Percentiles rank a stretch among this genome's conserved stretches.
These are phyloP conservation scores for Aspergillus hancockii DNA, from an alignment of 495 filamentous ascomycete species.

Conservation along the genomic window DNA sequence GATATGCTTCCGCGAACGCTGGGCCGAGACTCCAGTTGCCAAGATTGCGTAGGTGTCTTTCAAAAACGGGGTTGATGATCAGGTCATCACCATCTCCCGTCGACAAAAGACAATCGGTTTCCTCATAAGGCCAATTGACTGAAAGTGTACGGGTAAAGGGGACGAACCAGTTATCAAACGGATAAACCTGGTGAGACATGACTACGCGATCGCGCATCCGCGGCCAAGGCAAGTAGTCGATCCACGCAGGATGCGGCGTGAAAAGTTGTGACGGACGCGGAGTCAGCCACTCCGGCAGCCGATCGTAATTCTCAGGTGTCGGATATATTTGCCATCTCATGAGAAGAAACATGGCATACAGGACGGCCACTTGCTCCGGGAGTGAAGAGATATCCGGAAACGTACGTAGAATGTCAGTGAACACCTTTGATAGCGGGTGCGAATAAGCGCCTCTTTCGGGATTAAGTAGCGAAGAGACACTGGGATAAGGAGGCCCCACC, in stretches of 20 bases:
- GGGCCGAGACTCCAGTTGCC: conserved; percentile 78
- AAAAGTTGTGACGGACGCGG: conserved; percentile 63
- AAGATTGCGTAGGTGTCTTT: conserved; percentile 65
- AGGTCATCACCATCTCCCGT: conserved; percentile 58
- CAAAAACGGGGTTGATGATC: conserved; percentile 78
- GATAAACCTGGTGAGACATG: conserved; percentile 45
- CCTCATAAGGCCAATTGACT: conserved; percentile 78
- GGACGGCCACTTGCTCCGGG: conserved; percentile 74
- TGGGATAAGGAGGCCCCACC: conserved; percentile 73
- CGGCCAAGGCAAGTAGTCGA: conserved; percentile 77
- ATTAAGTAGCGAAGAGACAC: conserved; percentile 71
- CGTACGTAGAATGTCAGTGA: conserved; percentile 75
- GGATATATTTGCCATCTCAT: conserved; percentile 83
- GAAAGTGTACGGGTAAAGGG: conserved; percentile 72
- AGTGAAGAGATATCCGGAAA: conserved; percentile 69
- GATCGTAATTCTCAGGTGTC: conserved; percentile 70
- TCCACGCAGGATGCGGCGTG: conserved; percentile 70
- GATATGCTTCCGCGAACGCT: conserved; percentile 64
- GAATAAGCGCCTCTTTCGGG: conserved; percentile 58
- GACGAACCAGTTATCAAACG: conserved; percentile 78
- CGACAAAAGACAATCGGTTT: conserved; percentile 58
- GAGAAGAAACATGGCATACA: conserved; percentile 81
- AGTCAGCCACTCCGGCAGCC: conserved; percentile 66
- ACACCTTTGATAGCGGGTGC: conserved; percentile 77
- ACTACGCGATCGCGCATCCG: conserved; percentile 67